Percentiles rank a stretch among this genome's conserved stretches.
phyloP scores from a whole-genome alignment of 495 filamentous ascomycete genomes.

The Aspergillus cristatus region DNA sequence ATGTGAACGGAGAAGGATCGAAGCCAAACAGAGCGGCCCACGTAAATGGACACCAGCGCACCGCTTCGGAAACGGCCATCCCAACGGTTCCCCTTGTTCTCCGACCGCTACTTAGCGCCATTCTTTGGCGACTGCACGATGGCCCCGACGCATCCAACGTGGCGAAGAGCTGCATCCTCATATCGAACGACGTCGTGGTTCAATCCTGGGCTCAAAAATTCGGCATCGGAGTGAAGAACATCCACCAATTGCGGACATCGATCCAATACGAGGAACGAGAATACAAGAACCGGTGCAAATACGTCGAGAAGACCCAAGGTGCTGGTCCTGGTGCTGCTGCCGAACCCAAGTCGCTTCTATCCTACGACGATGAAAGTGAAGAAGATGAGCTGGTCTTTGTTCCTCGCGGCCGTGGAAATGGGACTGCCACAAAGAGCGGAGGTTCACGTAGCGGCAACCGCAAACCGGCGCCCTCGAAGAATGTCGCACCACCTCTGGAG shows the following conservation, averaged over 20 bases:
- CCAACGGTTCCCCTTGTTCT: slow-evolving; percentile 34
- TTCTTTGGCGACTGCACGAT: slow-evolving; percentile 51
- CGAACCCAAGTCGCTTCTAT: slow-evolving; percentile 34
- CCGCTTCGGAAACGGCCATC: slow-evolving; percentile 26
- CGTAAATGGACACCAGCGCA: slow-evolving; percentile 26
- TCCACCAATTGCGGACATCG: slow-evolving; percentile 49
- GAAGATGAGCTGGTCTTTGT: slow-evolving; percentile 53
- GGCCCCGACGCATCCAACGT: slow-evolving; percentile 31
- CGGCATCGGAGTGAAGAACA: slow-evolving; percentile 48
- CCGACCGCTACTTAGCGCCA: slow-evolving; percentile 51
- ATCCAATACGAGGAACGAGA: slow-evolving; percentile 52
- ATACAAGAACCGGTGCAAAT: slow-evolving; percentile 44
- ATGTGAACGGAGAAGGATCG: slow-evolving; percentile 17
- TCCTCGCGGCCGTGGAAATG: slow-evolving; percentile 38
- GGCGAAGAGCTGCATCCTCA: slow-evolving; percentile 39
- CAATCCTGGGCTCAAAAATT: slow-evolving; percentile 51
- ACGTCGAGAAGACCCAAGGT: slow-evolving; percentile 37
- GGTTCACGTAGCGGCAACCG: slow-evolving; percentile 24
- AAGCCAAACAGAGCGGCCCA: slow-evolving; percentile 16
- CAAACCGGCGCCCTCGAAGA: slow-evolving; percentile 15
- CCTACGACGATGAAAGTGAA: slow-evolving; percentile 44
- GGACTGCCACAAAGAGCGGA: slow-evolving; percentile 24
- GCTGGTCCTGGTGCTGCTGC: slow-evolving; percentile 11
- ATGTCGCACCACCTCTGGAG: slow-evolving; percentile 18
- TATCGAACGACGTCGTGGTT: slow-evolving; percentile 50